Base-by-base conservation (phyloP, 495 filamentous ascomycete genomes). In the Trichoderma erinaceum region DNA sequence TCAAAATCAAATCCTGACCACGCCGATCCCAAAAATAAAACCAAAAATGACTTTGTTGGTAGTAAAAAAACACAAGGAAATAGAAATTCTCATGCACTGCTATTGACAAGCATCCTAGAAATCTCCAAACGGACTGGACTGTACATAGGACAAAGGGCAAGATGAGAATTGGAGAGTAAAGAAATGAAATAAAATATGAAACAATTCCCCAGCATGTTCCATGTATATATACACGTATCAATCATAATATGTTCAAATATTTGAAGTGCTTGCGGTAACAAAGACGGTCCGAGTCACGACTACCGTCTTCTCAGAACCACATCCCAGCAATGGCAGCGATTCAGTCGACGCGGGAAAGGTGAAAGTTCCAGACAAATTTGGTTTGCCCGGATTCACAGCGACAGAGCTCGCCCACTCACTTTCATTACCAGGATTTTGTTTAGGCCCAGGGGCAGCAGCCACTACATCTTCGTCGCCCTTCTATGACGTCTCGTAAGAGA, bases 401-500 rank as follows among this genome's bases (percentile, higher is more conserved):
- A 32, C 56, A 61, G 56, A 21, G 18, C 50, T 18, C 50, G 5
- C 12, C 16, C 10, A 16, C 18, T 27, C 50, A 23, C 11, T 25
- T 23, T 27, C 50, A 27, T 25, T 6, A 5, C n/a, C 12, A 29
- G 23, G 16, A 32, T 25, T 61, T 32, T 23, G 15, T 18, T 32
- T 61, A 25, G 56, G 56, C 56, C 56, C 56, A 1, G 56, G 56
- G 8, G 25, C 56, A 15, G 56, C 25, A 61, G 25, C 11, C 56
- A 61, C 11, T 13, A 8, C 27, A 32, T 61, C 56, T 32, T 32
- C 27, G 25, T 61, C 56, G 56, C 25, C 56, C 27, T 32, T 61
- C 56, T 61, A 61, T 61, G 56, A 61, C 56, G 27, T 52, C 64
- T 66, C 43, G 15, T 90, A 90, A 16, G 86, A 70, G 13, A 87